Percentiles rank a stretch among this genome's conserved stretches.
Evolutionary conservation across 2,329 filamentous ascomycete genomes (phyloP).

Genomic region (Colletotrichum cuscutae): DNA sequence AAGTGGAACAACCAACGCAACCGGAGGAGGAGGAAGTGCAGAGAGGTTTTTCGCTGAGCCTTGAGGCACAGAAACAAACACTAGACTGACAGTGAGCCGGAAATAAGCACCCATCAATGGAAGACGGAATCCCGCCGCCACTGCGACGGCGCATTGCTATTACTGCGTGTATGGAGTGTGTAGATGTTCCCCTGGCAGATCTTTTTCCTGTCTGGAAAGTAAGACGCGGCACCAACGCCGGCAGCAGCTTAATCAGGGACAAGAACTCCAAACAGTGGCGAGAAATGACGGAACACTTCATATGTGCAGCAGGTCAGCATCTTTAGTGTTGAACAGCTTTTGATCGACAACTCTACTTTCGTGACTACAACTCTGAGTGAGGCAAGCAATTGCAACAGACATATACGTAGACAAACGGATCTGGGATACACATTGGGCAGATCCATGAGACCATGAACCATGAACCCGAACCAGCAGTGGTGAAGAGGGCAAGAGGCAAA

Average conservation of each 20-base stretch:
- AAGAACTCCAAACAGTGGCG: background rate
- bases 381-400: background rate
- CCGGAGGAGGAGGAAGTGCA: background rate
- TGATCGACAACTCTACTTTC: background rate
- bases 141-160: background rate
- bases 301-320: background rate
- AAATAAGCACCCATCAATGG: background rate
- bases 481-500: background rate
- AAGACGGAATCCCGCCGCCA: background rate
- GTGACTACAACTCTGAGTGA: background rate
- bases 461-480: too few species aligned
- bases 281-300: constrained; percentile 1
- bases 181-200: background rate
- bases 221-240: background rate
- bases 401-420: background rate
- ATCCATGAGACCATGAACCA: background rate
- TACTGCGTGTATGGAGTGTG: background rate
- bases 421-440: too few species aligned
- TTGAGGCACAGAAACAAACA: too few species aligned
- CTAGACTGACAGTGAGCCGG: background rate
- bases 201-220: background rate
- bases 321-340: background rate
- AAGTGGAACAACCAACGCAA: background rate
- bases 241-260: background rate
- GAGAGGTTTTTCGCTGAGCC: background rate